Base-by-base conservation (phyloP, 345 rosid species). In the Psidium friedrichsthalianum region DNA sequence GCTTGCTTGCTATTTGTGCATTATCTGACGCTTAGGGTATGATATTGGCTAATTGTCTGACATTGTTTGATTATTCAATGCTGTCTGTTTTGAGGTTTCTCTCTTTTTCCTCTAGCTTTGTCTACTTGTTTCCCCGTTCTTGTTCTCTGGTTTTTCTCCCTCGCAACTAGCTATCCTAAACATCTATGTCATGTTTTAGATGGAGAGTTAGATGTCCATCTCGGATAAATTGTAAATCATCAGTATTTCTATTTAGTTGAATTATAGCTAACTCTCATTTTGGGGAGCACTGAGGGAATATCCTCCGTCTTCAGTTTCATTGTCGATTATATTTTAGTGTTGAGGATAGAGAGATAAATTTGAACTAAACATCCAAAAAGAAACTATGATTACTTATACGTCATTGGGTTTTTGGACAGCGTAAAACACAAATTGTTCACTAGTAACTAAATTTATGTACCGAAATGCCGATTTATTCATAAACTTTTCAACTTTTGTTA, bases 401-500 rank as follows among this genome's bases (percentile, higher is more conserved):
- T n/a, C 74, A 36, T 36, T 36, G 36, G 36, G 36, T 36, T 36
- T 36, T 36, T 36, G 36, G n/a, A n/a, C n/a, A n/a, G n/a, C n/a
- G 36, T 36, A 36, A 3, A 3, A n/a, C n/a, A n/a, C n/a, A 36
- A 36, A 64, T 32, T 64, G 0, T 29, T 11, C 16, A 64, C 16
- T 3, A 5, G 2, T 32, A 2, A 2, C 9, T 16, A 64, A 64
- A 64, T 18, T 2, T 32, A 29, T 64, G 16, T 61, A 29, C 36
- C n/a, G 6, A 0, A 8, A 29, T 61, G 3, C 8, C 0, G 7
- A 16, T 32, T 64, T 3, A 15, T 0, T 36, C 36, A 36, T 36
- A 36, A 36, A 36, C 36, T 36, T 36, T 36, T 36, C 36, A 36
- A 36, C n/a, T 36, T 36, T 36, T 36, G 36, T 36, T 36, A 36